Evolutionary conservation across 2,329 filamentous ascomycete genomes (phyloP).

Genomic region (Phoma sp.): DNA sequence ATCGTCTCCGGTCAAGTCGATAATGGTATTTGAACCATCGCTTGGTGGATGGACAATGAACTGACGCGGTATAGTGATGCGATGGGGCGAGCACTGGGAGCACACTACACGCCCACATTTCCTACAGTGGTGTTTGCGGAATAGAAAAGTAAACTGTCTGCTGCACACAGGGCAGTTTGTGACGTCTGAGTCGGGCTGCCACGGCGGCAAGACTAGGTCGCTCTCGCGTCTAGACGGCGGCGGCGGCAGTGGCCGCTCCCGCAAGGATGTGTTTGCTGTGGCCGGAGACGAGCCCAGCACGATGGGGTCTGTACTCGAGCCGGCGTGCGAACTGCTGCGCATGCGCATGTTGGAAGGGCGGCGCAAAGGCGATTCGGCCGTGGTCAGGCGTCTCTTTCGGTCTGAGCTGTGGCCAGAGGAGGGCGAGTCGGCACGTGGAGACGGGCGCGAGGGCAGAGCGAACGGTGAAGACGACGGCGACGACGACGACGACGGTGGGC

Average conservation of each 20-base stretch:
- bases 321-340: conserved; percentile 22
- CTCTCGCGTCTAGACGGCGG: conserved; percentile 38
- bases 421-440: conserved; percentile 23
- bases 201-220: conserved; percentile 69
- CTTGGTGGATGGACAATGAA: conserved; percentile 80
- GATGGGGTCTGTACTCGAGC: conserved; percentile 31
- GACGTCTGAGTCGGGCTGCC: conserved; percentile 88
- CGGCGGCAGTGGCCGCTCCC: conserved; percentile 18
- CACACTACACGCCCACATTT: conserved; percentile 96
- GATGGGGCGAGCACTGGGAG: conserved; percentile 85
- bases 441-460: conserved; percentile 28
- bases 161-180: conserved; percentile 84
- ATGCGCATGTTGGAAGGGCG: conserved; percentile 36
- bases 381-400: conserved; percentile 45
- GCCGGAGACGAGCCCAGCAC: conserved; percentile 27
- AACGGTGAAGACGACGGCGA: conserved; percentile 21
- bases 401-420: conserved; percentile 35
- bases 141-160: conserved; percentile 80
- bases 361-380: conserved; percentile 40
- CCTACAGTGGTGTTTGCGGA: conserved; percentile 91
- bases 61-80: conserved; percentile 91
- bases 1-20: conserved; percentile 55
- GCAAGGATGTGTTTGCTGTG: conserved; percentile 18
- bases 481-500: conserved; percentile 1
- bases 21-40: conserved; percentile 33